Evolutionary conservation across 1,139 yeast species (phyloP).

Genomic region (Saccharomyces pastorianus): DNA sequence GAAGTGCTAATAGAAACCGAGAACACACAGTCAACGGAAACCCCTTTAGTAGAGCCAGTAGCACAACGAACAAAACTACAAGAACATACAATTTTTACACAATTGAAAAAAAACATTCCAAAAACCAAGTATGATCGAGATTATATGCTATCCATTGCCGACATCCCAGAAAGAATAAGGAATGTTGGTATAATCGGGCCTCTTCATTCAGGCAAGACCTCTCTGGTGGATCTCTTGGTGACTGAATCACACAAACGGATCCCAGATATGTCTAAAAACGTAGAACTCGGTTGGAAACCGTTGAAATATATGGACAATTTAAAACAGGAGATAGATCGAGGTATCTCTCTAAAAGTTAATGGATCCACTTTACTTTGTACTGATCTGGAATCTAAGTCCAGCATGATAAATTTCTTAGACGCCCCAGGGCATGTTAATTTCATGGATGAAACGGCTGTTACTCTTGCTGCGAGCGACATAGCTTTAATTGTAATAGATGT

Average conservation of each 20-base stretch:
- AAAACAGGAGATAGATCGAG: constrained; percentile 60
- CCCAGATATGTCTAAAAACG: constrained; percentile 27
- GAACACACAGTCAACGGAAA: constrained; percentile 46
- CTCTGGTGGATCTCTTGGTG: constrained; percentile 63
- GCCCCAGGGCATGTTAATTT: constrained; percentile 91
- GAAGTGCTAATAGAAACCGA: constrained; percentile 54
- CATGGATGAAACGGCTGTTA: constrained; percentile 59
- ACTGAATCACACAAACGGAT: constrained; percentile 51
- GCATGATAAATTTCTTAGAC: constrained; percentile 59
- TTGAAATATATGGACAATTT: constrained; percentile 58
- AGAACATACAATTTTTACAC: constrained; percentile 15
- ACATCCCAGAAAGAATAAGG: constrained; percentile 57
- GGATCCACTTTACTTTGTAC: constrained; percentile 59
- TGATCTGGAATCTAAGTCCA: constrained; percentile 48
- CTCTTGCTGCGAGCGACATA: constrained; percentile 56
- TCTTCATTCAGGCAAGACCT: constrained; percentile 81
- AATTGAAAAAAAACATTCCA: constrained; percentile 40
- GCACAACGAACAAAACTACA: constrained; percentile 4
- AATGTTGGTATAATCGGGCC: constrained; percentile 81
- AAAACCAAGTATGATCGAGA: constrained; percentile 52
- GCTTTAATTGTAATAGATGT: constrained; percentile 69
- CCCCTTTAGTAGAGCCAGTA: constrained; percentile 60
- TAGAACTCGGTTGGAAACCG: constrained; percentile 30
- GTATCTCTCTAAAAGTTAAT: constrained; percentile 56
- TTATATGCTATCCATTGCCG: constrained; percentile 46